Conservation (phyloP, 2,329 filamentous ascomycete genomes). For the Neonectria coccinea region DNA sequence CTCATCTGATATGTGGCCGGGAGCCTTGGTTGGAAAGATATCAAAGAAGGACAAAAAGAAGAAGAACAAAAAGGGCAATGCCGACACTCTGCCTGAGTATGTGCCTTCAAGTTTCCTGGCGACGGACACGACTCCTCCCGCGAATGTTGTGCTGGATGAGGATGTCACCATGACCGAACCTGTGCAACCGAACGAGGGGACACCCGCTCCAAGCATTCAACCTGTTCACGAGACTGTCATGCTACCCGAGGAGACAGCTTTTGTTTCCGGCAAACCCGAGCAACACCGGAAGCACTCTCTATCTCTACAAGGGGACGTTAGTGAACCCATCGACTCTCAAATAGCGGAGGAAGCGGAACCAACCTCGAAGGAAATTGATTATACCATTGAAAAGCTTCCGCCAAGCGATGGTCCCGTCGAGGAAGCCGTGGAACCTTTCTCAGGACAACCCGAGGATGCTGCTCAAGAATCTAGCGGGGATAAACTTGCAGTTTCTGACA, state of each 20-base stretch:
- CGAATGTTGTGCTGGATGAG: not conserved
- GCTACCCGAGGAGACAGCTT: not conserved
- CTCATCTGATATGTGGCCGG: conserved; percentile 3
- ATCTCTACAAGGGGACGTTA: not conserved
- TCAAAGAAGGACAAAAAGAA: conserved; percentile 49
- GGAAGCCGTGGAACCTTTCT: not conserved
- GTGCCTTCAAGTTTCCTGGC: conserved; percentile 1
- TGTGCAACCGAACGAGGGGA: not conserved
- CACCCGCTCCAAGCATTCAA: not conserved
- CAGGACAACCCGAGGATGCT: not conserved
- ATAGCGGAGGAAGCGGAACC: not conserved
- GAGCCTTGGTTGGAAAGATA: conserved; percentile 16
- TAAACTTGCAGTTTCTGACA: not conserved
- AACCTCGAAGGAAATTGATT: not conserved
- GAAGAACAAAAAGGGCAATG: conserved; percentile 47
- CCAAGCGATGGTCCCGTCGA: not conserved
- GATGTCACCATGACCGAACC: conserved; percentile 15
- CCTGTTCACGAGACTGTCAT: not conserved
- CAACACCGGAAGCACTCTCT: not conserved
- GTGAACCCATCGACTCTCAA: not conserved
- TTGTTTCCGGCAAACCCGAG: not conserved
- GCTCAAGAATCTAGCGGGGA: not conserved
- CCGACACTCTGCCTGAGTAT: conserved; percentile 5
- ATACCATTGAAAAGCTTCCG: not conserved
- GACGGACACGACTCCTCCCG: not conserved